A percentile compares a stretch with the other conserved stretches of the same genome.
phyloP scores from a whole-genome alignment of 768 basidiomycete species.

The Podaxis rugospora region DNA sequence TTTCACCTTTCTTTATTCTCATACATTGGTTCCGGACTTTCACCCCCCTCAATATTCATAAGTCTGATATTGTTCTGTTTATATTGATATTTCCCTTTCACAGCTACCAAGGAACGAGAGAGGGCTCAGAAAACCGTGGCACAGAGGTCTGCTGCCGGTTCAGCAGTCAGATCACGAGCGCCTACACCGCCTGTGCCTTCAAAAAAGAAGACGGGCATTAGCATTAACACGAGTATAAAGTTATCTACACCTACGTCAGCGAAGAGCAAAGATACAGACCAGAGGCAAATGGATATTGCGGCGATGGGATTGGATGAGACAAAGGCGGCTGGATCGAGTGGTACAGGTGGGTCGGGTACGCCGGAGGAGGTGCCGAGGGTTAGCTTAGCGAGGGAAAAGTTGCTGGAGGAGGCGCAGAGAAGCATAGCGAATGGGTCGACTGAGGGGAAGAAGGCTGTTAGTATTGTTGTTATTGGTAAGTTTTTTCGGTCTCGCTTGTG shows the following conservation, averaged over 20 bases:
- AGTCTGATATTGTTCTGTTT: constrained; percentile 20
- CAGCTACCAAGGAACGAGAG: constrained; percentile 80
- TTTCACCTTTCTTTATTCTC: constrained; percentile 18
- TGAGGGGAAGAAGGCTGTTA: constrained; percentile 64
- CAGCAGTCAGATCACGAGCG: constrained; percentile 42
- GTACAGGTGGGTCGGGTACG: constrained; percentile 16
- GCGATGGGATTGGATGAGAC: constrained; percentile 61
- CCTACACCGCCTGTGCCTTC: constrained; percentile 40
- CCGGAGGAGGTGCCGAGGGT: constrained; percentile 59
- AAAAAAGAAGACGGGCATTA: constrained; percentile 38
- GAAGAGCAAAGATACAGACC: constrained; percentile 36
- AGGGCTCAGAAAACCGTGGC: constrained; percentile 58
- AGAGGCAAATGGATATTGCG: constrained; percentile 66
- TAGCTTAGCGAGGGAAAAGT: constrained; percentile 69
- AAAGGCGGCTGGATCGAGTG: constrained; percentile 28
- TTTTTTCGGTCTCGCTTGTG: background rate
- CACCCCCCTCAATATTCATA: background rate
- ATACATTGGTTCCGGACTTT: constrained; percentile 6
- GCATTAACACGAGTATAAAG: constrained; percentile 22
- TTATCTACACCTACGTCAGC: constrained; percentile 38
- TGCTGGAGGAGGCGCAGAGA: constrained; percentile 71
- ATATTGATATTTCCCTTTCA: constrained; percentile 37
- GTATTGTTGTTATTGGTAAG: constrained; percentile 89
- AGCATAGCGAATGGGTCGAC: constrained; percentile 42
- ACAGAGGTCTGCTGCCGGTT: constrained; percentile 37